These are phyloP conservation scores for Talaromyces sp. DNA, from an alignment of 2,329 filamentous ascomycete species.

Conservation along the genomic window DNA sequence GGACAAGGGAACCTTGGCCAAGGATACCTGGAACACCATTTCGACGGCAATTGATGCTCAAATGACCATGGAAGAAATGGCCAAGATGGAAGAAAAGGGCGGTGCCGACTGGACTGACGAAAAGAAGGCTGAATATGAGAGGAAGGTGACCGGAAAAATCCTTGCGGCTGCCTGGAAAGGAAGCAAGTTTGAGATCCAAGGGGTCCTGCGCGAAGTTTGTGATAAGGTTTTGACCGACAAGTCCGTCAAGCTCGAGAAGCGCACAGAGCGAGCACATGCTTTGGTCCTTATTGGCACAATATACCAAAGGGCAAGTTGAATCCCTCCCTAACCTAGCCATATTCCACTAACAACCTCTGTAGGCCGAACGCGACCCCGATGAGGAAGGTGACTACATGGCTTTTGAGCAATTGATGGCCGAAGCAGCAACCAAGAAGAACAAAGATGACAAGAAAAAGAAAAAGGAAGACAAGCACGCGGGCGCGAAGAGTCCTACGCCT, in stretches of 20 bases:
- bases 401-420: conserved; percentile 95
- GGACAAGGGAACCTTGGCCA: conserved; percentile 93
- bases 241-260: conserved; percentile 74
- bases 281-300: conserved; percentile 84
- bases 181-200: conserved; percentile 96
- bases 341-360: neutral
- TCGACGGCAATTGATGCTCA: conserved; percentile 94
- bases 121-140: conserved; percentile 91
- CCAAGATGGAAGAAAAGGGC: conserved; percentile 85
- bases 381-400: conserved; percentile 99
- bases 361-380: conserved; percentile 85
- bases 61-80: conserved; percentile 99
- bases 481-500: conserved; percentile 4
- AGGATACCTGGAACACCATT: conserved; percentile 98
- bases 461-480: conserved; percentile 39
- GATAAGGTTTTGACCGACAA: conserved; percentile 76
- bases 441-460: conserved; percentile 68
- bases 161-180: conserved; percentile 93
- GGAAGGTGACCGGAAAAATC: conserved; percentile 94
- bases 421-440: conserved; percentile 92
- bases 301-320: conserved; percentile 65
- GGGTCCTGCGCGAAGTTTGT: conserved; percentile 89
- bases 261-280: conserved; percentile 84
- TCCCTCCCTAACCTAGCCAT: neutral
- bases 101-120: conserved; percentile 98